These are phyloP conservation scores for Russula brevipes DNA, from an alignment of 768 basidiomycete genomes.

Conservation along the genomic window DNA sequence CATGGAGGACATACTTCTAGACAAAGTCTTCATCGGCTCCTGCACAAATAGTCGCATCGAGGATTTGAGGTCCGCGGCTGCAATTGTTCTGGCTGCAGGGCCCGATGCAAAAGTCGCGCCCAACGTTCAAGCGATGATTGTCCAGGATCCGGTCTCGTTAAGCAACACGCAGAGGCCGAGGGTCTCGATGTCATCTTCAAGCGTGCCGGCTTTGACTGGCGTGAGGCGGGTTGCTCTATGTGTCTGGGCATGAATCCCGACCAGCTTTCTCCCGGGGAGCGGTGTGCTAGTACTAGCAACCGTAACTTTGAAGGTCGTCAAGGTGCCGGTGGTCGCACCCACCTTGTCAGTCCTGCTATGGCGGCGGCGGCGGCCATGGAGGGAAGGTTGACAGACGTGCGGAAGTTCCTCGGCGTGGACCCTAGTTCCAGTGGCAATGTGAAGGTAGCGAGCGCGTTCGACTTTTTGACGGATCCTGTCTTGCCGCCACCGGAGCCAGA, in stretches of 20 bases:
- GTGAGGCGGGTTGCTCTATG: constrained; percentile 68
- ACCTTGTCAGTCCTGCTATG: constrained; percentile 64
- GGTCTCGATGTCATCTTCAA: constrained; percentile 59
- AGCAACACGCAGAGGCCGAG: constrained; percentile 61
- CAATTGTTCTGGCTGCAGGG: constrained; percentile 48
- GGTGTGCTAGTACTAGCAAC: constrained; percentile 61
- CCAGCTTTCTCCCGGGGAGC: constrained; percentile 51
- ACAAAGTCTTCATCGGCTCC: constrained; percentile 65
- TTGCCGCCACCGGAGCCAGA: constrained; percentile 38
- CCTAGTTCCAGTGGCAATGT: constrained; percentile 40
- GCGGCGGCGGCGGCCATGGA: constrained; percentile 60
- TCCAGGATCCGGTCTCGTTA: constrained; percentile 65
- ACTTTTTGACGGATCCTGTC: constrained; percentile 69
- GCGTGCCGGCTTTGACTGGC: constrained; percentile 63
- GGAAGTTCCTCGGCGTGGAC: constrained; percentile 43
- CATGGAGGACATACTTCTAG: constrained; percentile 53
- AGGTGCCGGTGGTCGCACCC: constrained; percentile 57
- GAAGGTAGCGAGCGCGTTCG: constrained; percentile 64
- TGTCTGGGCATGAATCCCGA: constrained; percentile 70
- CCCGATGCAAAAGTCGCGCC: constrained; percentile 48
- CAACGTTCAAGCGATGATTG: constrained; percentile 56
- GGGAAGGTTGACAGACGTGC: constrained; percentile 53
- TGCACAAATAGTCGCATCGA: constrained; percentile 67
- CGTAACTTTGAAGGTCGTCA: constrained; percentile 63
- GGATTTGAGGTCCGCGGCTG: constrained; percentile 56